Evolutionary conservation across 2,329 filamentous ascomycete species (phyloP), one percentile per base, ranked within the genome.

Genomic region (Pochonia chlamydosporia): DNA sequence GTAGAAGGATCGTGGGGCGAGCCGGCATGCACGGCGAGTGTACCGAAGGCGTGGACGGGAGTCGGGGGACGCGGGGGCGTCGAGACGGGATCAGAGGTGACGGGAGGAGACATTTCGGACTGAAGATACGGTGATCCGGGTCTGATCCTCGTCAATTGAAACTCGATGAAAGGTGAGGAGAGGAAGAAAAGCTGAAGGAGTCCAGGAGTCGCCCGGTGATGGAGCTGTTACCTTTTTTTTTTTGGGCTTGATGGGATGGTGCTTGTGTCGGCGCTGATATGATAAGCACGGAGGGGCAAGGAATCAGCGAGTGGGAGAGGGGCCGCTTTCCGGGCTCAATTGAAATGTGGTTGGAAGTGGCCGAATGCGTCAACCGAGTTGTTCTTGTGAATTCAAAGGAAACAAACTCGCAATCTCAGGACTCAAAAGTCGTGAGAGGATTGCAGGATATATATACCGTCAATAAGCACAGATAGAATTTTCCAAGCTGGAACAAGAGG

Each of bases 11-110:
- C 93, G 66, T 95, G 88, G 59, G 89, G 89, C 37, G 89, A 81
- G 52, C 93, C 93, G 53, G 92, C 91, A 70, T 99, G 93, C 18
- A 99, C 93, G 48, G 93, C 93, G 52, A 95, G 80, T 41, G 93
- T 99, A 52, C 89, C 93, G 70, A 99, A 97, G 53, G 81, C 76
- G 66, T 89, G 84, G 49, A 84, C 76, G 54, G 89, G 87, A 39
- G 87, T 85, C 48, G 66, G 80, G 41, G 85, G 81, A 53, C 84
- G 78, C 43, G 85, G 84, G 54, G 87, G 87, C 49, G 87, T 91
- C 59, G 85, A 78, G 61, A 88, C 84, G 45, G 80, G 71, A 58
- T 78, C 74, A 53, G 63, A 56, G 37, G 58, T 58, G 46, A 60
- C 55, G 47, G 63, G 54, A 43, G 58, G 58, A 49, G 62, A 61